A percentile compares a stretch with the other conserved stretches of the same genome.
phyloP scores from a whole-genome alignment of 208 protist species.

The Acanthamoeba sp. region DNA sequence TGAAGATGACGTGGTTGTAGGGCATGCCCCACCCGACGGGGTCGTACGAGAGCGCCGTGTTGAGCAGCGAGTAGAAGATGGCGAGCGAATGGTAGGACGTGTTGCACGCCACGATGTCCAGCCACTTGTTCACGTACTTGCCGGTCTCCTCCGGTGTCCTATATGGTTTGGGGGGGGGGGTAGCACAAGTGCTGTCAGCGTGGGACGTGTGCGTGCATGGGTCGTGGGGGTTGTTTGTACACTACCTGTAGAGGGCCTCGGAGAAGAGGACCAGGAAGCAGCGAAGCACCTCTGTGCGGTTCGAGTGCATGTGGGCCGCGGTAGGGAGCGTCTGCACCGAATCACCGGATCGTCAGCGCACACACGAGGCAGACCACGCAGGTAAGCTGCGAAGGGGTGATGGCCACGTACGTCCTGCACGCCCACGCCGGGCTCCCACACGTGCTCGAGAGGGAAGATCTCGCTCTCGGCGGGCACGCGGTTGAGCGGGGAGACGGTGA shows the following conservation, averaged over 20 bases:
- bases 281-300: background rate
- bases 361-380: too few species aligned
- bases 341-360: background rate
- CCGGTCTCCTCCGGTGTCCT: background rate
- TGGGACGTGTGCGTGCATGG: too few species aligned
- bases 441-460: background rate
- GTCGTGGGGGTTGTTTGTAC: too few species aligned
- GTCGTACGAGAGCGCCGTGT: slow-evolving; percentile 21
- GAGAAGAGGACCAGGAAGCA: slow-evolving; percentile 26
- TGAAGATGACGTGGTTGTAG: slow-evolving; percentile 54
- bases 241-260: background rate
- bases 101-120: slow-evolving; percentile 12
- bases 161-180: background rate
- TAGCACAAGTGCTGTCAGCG: too few species aligned
- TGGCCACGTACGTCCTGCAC: background rate
- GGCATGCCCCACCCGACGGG: slow-evolving; percentile 54
- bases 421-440: background rate
- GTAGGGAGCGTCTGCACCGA: background rate
- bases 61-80: slow-evolving; percentile 57
- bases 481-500: slow-evolving; percentile 10
- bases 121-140: slow-evolving; percentile 45
- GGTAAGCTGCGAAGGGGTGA: background rate
- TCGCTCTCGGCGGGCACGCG: background rate
- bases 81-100: background rate
- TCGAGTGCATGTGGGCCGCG: background rate